Evolutionary conservation across 2,329 filamentous ascomycete genomes (phyloP), one percentile per base, ranked within the genome.

Genomic region (Alternaria longipes): DNA sequence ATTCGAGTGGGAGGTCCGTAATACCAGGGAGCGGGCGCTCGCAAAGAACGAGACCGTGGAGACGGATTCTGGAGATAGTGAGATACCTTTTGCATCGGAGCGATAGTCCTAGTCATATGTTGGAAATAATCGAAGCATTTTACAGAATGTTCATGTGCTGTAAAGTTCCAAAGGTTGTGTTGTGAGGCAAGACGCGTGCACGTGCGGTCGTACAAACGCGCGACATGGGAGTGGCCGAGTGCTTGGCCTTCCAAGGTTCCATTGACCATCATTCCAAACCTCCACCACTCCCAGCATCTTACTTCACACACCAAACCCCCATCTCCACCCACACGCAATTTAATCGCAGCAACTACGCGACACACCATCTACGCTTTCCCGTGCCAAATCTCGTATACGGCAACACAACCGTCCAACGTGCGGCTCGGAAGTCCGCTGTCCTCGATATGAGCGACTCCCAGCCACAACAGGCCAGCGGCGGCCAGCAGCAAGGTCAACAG

Each of bases 1-100:
- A 81, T 98, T 98, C 80, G 89, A 95, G 76, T 97, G 93, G 91
- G 95, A 99, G 79, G 89, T 98, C 9, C 67, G 61, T 36, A 78
- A 74, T 66, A 67, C 73, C 5, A 70, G 69, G 52, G 64, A 67
- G 20, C 67, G 73, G 52, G 76, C 75, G 8, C 50, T 75, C 52
- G 67, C 57, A 20, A 59, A 41, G 18, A 54, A 28, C 20, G 54
- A 22, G n/a, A 44, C 16, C 26, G 53, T 30, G 44, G 65, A 62
- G 58, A n/a, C 38, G 2, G 50, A 18, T n/a, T 40, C 42, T 18
- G 38, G 50, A 11, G 42, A 41, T 34, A 56, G 30, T 9, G 41
- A 26, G 41, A 44, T 40, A 36, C 44, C 30, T 30, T 22, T 50
- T 56, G 45, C 30, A 26, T 56, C 56, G 3, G 22, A 55, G 30